A percentile compares a stretch with the other conserved stretches of the same genome.
phyloP scores from a whole-genome alignment of 306 rosid genomes.

The Ochetophila trinervis region DNA sequence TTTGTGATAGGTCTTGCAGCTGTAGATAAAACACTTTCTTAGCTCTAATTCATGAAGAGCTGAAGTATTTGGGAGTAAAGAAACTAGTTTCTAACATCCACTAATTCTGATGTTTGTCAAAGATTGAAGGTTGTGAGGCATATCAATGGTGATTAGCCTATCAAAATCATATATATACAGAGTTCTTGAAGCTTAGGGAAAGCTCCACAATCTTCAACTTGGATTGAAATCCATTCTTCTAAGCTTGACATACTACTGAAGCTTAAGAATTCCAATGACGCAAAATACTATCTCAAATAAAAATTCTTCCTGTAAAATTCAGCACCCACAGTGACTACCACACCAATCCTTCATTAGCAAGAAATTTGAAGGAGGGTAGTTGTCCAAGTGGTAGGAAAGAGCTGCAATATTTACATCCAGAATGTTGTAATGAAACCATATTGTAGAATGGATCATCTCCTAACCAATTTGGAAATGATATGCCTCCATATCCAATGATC shows the following conservation, averaged over 20 bases:
- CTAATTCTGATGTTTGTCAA: not conserved
- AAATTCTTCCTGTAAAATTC: slow-evolving; percentile 7
- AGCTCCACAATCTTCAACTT: not conserved
- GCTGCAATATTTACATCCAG: slow-evolving; percentile 1
- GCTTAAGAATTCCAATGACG: not conserved
- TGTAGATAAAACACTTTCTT: not conserved
- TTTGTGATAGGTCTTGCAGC: not conserved
- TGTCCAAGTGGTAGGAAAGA: slow-evolving; percentile 18
- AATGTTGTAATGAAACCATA: too few relatives aligned
- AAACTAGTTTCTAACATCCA: slow-evolving; percentile 22
- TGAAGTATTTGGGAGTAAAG: slow-evolving; percentile 21
- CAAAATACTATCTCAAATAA: not conserved
- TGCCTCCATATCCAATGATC: slow-evolving; percentile 10
- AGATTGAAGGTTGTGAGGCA: slow-evolving; percentile 8
- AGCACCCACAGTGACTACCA: slow-evolving; percentile 5
- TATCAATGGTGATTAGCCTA: not conserved
- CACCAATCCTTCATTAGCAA: slow-evolving; percentile 3
- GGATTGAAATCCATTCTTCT: slow-evolving; percentile 10
- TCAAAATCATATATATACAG: not conserved
- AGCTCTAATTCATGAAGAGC: slow-evolving; percentile 10
- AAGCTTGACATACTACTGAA: not conserved
- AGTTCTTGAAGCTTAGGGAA: slow-evolving; percentile 7
- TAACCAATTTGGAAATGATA: slow-evolving; percentile 16
- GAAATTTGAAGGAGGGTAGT: not conserved
- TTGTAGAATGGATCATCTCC: not conserved